A percentile compares a stretch with the other conserved stretches of the same genome.
Conservation (phyloP, 2,329 filamentous ascomycete genomes). For the Cladosporium velox region DNA sequence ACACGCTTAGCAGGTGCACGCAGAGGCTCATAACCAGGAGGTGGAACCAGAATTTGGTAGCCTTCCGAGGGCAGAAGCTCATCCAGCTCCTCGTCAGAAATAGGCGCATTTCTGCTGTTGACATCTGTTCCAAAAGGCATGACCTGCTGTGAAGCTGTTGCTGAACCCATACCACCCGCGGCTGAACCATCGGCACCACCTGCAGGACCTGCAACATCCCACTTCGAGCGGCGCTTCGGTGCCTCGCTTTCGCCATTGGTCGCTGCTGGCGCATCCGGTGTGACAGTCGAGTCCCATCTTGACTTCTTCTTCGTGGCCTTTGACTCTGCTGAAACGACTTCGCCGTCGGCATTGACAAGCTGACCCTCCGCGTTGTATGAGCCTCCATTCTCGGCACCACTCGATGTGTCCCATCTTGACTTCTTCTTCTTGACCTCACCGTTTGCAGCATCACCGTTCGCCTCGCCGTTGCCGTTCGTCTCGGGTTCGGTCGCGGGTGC, state of each 20-base stretch:
- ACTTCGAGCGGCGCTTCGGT: conserved; percentile 77
- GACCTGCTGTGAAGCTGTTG: conserved; percentile 66
- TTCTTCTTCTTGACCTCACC: conserved; percentile 70
- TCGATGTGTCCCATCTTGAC: conserved; percentile 90
- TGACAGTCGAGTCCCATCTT: conserved; percentile 83
- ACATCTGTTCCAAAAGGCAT: conserved; percentile 77
- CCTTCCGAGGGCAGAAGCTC: conserved; percentile 87
- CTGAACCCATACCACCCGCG: conserved; percentile 64
- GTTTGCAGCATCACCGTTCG: conserved; percentile 50
- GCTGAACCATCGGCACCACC: conserved; percentile 63
- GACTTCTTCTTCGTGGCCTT: conserved; percentile 65
- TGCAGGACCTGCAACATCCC: conserved; percentile 80
- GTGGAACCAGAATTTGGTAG: conserved; percentile 88
- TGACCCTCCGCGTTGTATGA: conserved; percentile 40
- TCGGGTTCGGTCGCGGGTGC: conserved; percentile 64
- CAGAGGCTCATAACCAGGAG: conserved; percentile 86
- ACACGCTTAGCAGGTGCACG: conserved; percentile 75
- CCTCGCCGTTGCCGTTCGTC: conserved; percentile 55
- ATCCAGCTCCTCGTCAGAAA: conserved; percentile 94
- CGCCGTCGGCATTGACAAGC: conserved; percentile 30
- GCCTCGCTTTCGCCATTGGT: conserved; percentile 56
- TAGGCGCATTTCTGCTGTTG: conserved; percentile 72
- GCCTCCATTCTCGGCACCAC: conserved; percentile 41
- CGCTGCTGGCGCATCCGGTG: conserved; percentile 48
- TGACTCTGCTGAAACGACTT: conserved; percentile 41